Percentiles rank a stretch among this genome's conserved stretches.
Evolutionary conservation across 1,284 basidiomycete genomes (phyloP).

Genomic region (Leccinum pachyderme): DNA sequence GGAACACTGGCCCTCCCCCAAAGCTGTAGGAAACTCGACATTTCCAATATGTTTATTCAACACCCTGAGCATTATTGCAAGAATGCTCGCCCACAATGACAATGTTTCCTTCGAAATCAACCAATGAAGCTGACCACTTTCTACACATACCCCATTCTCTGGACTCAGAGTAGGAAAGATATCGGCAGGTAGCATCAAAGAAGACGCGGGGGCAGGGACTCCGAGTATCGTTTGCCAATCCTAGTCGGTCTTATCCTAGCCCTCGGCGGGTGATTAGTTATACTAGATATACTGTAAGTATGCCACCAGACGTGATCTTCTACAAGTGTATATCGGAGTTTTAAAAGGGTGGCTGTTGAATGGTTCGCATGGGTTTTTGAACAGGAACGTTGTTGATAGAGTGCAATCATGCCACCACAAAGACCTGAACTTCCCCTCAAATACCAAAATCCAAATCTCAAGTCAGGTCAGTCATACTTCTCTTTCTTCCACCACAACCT

Average conservation of each 20-base stretch:
- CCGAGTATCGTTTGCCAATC: too few species aligned
- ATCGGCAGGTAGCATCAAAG: background rate
- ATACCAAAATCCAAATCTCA: conserved; percentile 41
- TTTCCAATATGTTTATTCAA: background rate
- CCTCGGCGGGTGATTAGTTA: too few species aligned
- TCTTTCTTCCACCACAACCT: background rate
- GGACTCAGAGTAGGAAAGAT: background rate
- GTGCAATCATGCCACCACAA: conserved; percentile 18
- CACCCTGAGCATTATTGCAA: background rate
- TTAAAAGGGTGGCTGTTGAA: conserved; percentile 31
- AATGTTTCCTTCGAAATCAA: background rate
- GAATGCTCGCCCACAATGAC: background rate
- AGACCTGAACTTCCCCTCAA: conserved; percentile 40
- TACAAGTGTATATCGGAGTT: conserved; percentile 28
- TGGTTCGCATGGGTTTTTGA: conserved; percentile 32
- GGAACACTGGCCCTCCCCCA: background rate
- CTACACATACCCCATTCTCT: background rate
- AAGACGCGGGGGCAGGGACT: background rate
- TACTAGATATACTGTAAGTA: too few species aligned
- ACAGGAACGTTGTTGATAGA: conserved; percentile 19
- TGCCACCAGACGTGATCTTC: too few species aligned
- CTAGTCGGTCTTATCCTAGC: too few species aligned
- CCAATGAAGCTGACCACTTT: background rate
- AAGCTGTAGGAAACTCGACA: background rate
- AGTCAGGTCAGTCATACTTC: conserved; percentile 27